These are phyloP conservation scores for Apiotrichum siamense DNA, from an alignment of 1,284 basidiomycete species.

Conservation along the genomic window DNA sequence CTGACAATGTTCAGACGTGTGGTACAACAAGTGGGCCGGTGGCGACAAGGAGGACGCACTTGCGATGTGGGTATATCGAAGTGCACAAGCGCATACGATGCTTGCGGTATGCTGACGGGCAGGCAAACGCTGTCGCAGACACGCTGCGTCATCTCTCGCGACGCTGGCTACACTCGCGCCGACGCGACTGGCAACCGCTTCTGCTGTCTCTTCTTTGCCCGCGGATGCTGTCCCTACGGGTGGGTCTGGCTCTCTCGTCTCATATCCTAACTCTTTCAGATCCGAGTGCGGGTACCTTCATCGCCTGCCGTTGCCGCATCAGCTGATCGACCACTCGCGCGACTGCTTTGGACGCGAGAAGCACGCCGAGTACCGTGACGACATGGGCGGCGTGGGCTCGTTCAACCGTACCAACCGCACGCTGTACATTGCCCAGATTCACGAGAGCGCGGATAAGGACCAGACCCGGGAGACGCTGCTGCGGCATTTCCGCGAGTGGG, in stretches of 20 bases:
- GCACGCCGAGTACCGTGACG: constrained; percentile 94
- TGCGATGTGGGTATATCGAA: constrained; percentile 62
- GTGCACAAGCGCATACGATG: background rate
- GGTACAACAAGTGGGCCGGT: constrained; percentile 99
- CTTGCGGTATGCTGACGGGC: too few species aligned
- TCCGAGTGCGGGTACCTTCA: constrained; percentile 96
- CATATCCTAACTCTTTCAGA: constrained; percentile 24
- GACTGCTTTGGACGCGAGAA: constrained; percentile 98
- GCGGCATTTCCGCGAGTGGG: constrained; percentile 95
- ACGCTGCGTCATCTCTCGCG: constrained; percentile 79
- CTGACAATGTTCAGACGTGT: constrained; percentile 65
- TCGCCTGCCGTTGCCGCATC: constrained; percentile 65
- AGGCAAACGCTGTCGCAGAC: constrained; percentile 72
- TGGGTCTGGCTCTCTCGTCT: constrained; percentile 30
- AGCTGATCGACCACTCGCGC: constrained; percentile 81
- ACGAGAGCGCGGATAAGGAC: constrained; percentile 75
- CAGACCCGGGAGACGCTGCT: constrained; percentile 86
- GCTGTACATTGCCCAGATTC: constrained; percentile 88
- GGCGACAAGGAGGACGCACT: constrained; percentile 90
- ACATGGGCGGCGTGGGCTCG: constrained; percentile 98
- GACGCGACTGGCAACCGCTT: constrained; percentile 87
- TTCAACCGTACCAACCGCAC: constrained; percentile 92
- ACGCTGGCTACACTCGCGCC: constrained; percentile 87
- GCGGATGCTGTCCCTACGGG: constrained; percentile 96
- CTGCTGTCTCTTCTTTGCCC: constrained; percentile 89